Evolutionary conservation across 345 rosid species (phyloP).

Genomic region (Garcia nutans): DNA sequence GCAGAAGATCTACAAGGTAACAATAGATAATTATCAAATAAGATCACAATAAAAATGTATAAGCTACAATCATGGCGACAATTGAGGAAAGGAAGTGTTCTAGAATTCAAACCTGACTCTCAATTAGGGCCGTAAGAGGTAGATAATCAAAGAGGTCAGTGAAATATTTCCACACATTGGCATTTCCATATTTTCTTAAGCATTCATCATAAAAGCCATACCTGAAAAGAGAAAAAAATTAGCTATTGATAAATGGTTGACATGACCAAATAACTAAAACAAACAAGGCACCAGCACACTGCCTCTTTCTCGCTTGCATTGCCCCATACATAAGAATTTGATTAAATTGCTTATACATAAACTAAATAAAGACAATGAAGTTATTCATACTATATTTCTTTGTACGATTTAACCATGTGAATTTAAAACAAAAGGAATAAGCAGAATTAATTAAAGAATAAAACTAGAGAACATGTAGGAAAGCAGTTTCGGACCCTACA

Average conservation of each 20-base stretch:
- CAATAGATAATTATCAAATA: constrained; percentile 11
- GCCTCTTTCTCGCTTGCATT: not conserved
- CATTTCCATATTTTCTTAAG: constrained; percentile 40
- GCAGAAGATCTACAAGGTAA: constrained; percentile 30
- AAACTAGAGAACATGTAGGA: not conserved
- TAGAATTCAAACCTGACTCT: constrained; percentile 29
- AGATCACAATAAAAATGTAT: not conserved
- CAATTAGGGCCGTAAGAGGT: constrained; percentile 35
- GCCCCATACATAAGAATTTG: not conserved
- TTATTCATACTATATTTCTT: not conserved
- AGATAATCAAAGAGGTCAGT: constrained; percentile 43
- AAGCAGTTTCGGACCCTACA: not conserved
- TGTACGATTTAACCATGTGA: not conserved
- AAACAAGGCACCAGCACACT: constrained; percentile 1
- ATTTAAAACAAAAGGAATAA: not conserved
- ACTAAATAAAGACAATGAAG: not conserved
- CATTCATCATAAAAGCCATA: constrained; percentile 41
- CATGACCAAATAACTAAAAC: not conserved
- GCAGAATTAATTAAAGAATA: not conserved
- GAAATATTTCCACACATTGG: constrained; percentile 40
- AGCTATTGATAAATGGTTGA: not conserved
- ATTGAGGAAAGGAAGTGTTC: not conserved
- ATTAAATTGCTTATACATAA: not conserved
- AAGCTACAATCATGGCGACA: not conserved
- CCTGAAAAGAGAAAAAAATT: constrained; percentile 20